Conservation (phyloP, 768 basidiomycete species). For the Lentinus tigrinus region DNA sequence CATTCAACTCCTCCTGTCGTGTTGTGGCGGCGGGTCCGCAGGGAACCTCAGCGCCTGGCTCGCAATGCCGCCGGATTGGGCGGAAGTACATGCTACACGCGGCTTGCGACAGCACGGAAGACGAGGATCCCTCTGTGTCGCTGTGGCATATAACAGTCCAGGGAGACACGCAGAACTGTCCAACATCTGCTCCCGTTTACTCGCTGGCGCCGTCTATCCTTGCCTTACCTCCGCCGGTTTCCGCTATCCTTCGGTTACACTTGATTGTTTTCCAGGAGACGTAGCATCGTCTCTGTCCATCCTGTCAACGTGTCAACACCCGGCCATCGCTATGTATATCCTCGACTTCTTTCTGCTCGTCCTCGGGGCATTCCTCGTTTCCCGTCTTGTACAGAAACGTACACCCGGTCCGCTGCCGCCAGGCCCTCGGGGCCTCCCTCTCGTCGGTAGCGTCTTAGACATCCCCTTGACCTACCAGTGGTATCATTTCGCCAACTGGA, state of each 20-base stretch:
- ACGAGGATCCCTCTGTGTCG: no score
- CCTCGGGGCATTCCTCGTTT: neutral
- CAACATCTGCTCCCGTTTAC: neutral
- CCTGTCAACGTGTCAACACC: neutral
- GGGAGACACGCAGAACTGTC: no score
- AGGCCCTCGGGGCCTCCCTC: conserved; percentile 25
- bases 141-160: no score
- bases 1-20: no score
- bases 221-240: neutral
- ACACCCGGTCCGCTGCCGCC: conserved; percentile 25
- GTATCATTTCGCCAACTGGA: conserved; percentile 27
- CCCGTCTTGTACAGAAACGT: neutral
- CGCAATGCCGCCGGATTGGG: no score
- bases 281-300: no score
- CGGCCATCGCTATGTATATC: neutral
- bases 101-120: no score
- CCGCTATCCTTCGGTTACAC: neutral
- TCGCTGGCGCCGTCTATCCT: neutral
- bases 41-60: no score
- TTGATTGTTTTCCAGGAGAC: no score
- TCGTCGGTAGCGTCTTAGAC: conserved; percentile 28
- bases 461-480: conserved; percentile 26
- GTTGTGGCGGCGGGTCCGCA: no score
- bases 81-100: no score
- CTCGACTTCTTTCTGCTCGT: neutral